Percentiles rank a stretch among this genome's conserved stretches.
Conservation (phyloP, 495 filamentous ascomycete genomes). For the Hamigera avellanea region DNA sequence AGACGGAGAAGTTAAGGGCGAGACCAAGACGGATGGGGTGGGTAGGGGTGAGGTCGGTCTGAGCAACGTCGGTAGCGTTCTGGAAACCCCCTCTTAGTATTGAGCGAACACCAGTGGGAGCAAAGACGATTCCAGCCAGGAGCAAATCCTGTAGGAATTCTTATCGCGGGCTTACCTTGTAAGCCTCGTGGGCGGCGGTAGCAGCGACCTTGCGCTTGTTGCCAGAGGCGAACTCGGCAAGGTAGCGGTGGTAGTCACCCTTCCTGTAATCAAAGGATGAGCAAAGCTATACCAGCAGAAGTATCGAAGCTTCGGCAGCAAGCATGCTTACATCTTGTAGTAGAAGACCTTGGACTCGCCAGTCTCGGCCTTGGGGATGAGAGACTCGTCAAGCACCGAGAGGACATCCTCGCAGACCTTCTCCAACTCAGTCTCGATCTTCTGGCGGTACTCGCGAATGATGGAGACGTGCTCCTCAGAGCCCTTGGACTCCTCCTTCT, state of each 20-base stretch:
- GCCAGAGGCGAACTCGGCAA: constrained; percentile 96
- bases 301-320: no score
- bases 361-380: constrained; percentile 96
- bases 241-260: constrained; percentile 99
- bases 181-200: constrained; percentile 93
- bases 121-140: no score
- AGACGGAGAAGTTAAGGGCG: constrained; percentile 98
- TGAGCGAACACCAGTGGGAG: no score
- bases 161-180: constrained; percentile 59
- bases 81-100: constrained; percentile 16
- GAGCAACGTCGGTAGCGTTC: constrained; percentile 97
- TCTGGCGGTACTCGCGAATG: constrained; percentile 96
- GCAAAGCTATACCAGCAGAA: no score
- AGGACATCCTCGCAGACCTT: constrained; percentile 98
- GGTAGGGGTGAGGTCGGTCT: constrained; percentile 93
- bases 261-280: constrained; percentile 52
- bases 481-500: constrained; percentile 99
- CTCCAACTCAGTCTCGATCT: constrained; percentile 97
- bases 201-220: constrained; percentile 98
- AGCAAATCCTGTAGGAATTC: constrained; percentile 4
- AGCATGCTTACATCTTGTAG: constrained; percentile 99
- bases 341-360: constrained; percentile 99
- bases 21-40: constrained; percentile 98
- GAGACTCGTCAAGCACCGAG: constrained; percentile 83
- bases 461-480: constrained; percentile 91